phyloP scores from a whole-genome alignment of 2,329 filamentous ascomycete genomes.

The Aspergillus terreus region DNA sequence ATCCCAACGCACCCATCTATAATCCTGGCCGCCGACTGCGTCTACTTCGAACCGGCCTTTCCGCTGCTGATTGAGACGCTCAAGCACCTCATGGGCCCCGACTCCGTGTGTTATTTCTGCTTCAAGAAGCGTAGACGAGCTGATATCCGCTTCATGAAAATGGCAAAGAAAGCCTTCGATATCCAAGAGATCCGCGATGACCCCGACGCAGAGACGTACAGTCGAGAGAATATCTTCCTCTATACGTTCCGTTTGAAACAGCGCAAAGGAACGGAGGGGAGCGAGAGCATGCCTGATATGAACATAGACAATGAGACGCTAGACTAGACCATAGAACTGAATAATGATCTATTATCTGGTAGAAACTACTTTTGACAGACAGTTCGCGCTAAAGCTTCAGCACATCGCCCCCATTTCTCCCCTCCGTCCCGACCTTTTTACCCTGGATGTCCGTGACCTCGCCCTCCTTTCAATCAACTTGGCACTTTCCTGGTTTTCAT shows the following conservation, averaged over 20 bases:
- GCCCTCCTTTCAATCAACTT: conserved; percentile 84
- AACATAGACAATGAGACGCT: background rate
- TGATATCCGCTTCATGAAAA: conserved; percentile 71
- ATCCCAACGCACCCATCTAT: conserved; percentile 61
- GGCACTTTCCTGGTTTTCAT: too few species aligned
- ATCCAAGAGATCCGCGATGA: conserved; percentile 62
- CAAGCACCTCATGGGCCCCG: conserved; percentile 63
- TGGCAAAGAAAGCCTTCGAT: conserved; percentile 63
- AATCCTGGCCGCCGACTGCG: conserved; percentile 92
- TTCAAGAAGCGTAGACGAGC: conserved; percentile 89
- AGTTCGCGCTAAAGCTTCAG: conserved; percentile 32
- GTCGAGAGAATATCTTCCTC: conserved; percentile 38
- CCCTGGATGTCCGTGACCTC: conserved; percentile 80
- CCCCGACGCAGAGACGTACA: conserved; percentile 30
- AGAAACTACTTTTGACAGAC: background rate
- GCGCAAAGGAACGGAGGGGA: conserved; percentile 1
- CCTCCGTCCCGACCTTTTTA: conserved; percentile 56
- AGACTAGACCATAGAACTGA: background rate
- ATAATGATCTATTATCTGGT: background rate
- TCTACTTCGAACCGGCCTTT: conserved; percentile 96
- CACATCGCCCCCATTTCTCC: conserved; percentile 25
- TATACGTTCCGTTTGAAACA: conserved; percentile 32
- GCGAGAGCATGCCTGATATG: background rate
- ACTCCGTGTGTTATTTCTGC: conserved; percentile 77
- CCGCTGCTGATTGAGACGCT: conserved; percentile 79